These are phyloP conservation scores for Acer campestre DNA, from an alignment of 345 rosid species.

Conservation along the genomic window DNA sequence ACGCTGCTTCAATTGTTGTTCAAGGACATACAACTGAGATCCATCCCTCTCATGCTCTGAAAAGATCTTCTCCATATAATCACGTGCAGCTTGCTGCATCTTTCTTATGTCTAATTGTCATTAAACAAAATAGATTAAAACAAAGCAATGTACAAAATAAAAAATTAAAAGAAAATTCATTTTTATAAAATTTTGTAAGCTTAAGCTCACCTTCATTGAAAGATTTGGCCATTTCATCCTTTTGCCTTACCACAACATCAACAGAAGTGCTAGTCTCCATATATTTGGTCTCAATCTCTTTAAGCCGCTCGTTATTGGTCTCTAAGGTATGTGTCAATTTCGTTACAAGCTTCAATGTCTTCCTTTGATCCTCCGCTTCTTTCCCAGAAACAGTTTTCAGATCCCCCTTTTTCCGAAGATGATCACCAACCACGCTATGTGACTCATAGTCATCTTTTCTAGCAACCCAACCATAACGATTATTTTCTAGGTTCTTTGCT, in stretches of 20 bases:
- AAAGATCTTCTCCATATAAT: constrained; percentile 41
- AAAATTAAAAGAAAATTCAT: constrained; percentile 1
- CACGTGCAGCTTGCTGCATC: constrained; percentile 42
- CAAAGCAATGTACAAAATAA: background rate
- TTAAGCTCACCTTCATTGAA: constrained; percentile 57
- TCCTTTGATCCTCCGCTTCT: constrained; percentile 52
- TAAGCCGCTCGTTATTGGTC: constrained; percentile 33
- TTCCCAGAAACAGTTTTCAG: constrained; percentile 50
- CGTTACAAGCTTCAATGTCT: constrained; percentile 37
- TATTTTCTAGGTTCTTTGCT: constrained; percentile 32
- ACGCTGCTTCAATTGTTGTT: constrained; percentile 35
- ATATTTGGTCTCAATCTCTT: constrained; percentile 48
- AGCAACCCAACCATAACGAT: constrained; percentile 72
- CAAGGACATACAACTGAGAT: constrained; percentile 37
- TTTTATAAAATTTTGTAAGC: background rate
- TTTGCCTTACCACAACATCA: constrained; percentile 30
- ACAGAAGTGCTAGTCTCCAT: constrained; percentile 30
- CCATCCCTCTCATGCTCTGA: constrained; percentile 46
- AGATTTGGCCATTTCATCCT: constrained; percentile 35
- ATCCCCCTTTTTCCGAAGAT: constrained; percentile 55
- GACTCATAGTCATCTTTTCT: constrained; percentile 52
- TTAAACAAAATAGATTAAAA: background rate
- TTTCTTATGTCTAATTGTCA: constrained; percentile 31
- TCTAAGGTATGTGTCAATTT: constrained; percentile 47
- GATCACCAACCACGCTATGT: constrained; percentile 37